Evolutionary conservation across 2,329 filamentous ascomycete species (phyloP).

Genomic region (Fusarium continuum): DNA sequence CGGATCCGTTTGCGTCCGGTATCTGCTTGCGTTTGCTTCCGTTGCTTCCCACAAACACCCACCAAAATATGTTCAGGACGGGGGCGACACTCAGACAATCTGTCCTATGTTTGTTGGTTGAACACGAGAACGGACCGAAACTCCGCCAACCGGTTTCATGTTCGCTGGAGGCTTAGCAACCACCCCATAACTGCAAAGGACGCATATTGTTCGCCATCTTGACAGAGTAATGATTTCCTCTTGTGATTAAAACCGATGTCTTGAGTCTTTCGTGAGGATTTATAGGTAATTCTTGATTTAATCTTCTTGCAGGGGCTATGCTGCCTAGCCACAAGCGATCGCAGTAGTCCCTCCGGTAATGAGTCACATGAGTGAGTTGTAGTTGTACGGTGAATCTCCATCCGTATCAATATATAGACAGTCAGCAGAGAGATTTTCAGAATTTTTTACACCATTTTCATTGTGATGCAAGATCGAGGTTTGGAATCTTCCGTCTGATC

Average conservation of each 20-base stretch:
- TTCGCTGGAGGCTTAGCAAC: conserved; percentile 3
- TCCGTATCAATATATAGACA: conserved; percentile 3
- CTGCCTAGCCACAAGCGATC: conserved; percentile 2
- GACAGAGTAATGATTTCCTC: background rate
- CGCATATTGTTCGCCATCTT: background rate
- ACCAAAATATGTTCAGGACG: background rate
- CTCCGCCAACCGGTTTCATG: background rate
- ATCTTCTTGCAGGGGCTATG: background rate
- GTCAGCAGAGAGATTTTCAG: background rate
- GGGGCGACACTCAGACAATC: background rate
- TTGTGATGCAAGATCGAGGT: background rate
- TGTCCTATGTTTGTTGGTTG: background rate
- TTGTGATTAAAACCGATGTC: background rate
- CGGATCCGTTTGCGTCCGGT: background rate
- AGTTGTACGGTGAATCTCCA: background rate
- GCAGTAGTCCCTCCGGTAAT: conserved; percentile 15
- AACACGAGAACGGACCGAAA: background rate
- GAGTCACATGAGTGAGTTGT: conserved; percentile 16
- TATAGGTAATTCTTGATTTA: background rate
- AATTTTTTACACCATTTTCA: background rate
- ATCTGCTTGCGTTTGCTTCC: background rate
- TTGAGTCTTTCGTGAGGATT: background rate
- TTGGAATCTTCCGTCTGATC: conserved; percentile 3
- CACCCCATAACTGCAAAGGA: background rate
- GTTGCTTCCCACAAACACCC: background rate